phyloP scores from a whole-genome alignment of 306 rosid species.

The Gastrolobium bilobum region DNA sequence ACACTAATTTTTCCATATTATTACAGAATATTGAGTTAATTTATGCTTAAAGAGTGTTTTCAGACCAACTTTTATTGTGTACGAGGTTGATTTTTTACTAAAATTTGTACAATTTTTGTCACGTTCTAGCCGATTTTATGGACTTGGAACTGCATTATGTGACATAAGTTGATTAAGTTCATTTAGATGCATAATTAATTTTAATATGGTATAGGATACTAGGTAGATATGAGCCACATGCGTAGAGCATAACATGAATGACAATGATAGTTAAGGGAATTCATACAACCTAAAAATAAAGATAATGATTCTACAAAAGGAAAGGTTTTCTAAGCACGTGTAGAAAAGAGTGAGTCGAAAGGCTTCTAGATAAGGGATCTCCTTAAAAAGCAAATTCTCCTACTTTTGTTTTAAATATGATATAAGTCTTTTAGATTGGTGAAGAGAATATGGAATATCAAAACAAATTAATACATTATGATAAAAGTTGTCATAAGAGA shows the following conservation, averaged over 20 bases:
- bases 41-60: background rate
- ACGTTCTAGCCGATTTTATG: constrained; percentile 39
- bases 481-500: too few relatives aligned
- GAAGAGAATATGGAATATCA: background rate
- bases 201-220: background rate
- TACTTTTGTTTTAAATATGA: background rate
- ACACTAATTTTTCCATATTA: background rate
- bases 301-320: constrained; percentile 24
- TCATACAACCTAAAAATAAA: background rate
- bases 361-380: constrained; percentile 12
- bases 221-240: background rate
- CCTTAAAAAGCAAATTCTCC: background rate
- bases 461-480: background rate
- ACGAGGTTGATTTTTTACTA: constrained; percentile 21
- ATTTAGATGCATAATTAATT: background rate
- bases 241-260: constrained; percentile 32
- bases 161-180: background rate
- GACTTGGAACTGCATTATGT: constrained; percentile 2
- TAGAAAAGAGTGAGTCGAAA: constrained; percentile 30
- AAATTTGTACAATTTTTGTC: constrained; percentile 21
- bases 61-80: background rate
- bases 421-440: background rate
- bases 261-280: constrained; percentile 29
- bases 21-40: background rate
- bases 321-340: background rate